Conservation (phyloP, 202 grass and related monocot genomes). For the Elaeis oleifera region DNA sequence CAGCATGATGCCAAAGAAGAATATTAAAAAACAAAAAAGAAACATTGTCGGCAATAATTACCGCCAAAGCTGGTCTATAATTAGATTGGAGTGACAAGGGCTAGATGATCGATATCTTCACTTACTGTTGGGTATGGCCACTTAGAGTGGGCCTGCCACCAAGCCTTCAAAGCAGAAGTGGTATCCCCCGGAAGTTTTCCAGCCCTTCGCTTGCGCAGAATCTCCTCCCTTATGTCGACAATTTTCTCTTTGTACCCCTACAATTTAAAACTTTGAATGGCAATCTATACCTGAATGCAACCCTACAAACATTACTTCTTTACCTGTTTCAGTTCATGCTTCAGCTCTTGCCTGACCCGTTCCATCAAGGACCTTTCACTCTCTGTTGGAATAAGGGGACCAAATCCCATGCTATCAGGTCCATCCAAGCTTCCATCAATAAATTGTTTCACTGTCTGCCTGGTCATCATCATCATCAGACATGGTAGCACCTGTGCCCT, state of each 20-base stretch:
- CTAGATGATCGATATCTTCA: background rate
- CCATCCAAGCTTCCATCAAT: constrained; percentile 5
- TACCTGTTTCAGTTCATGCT: constrained; percentile 17
- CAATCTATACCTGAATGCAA: background rate
- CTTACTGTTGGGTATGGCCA: constrained; percentile 14
- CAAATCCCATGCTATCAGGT: constrained; percentile 3
- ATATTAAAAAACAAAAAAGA: background rate
- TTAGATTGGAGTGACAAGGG: background rate
- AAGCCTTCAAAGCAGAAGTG: constrained; percentile 3
- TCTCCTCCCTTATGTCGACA: constrained; percentile 11
- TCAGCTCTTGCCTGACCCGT: constrained; percentile 11
- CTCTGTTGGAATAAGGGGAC: constrained; percentile 8
- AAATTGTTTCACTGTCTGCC: background rate
- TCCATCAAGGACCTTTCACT: constrained; percentile 15
- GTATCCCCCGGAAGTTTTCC: constrained; percentile 7
- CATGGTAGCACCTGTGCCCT: constrained; percentile 16
- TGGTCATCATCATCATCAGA: constrained; percentile 16
- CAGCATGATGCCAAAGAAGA: background rate
- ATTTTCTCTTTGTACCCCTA: constrained; percentile 11
- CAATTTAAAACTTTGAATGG: background rate
- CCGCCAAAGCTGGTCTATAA: background rate
- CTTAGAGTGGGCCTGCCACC: constrained; percentile 13
- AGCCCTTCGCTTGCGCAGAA: constrained; percentile 7
- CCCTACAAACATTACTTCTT: background rate
- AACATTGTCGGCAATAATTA: background rate